Percentiles rank a stretch among this genome's conserved stretches.
These are phyloP conservation scores for Fusarium caatingaense DNA, from an alignment of 2,329 filamentous ascomycete species.

Conservation along the genomic window DNA sequence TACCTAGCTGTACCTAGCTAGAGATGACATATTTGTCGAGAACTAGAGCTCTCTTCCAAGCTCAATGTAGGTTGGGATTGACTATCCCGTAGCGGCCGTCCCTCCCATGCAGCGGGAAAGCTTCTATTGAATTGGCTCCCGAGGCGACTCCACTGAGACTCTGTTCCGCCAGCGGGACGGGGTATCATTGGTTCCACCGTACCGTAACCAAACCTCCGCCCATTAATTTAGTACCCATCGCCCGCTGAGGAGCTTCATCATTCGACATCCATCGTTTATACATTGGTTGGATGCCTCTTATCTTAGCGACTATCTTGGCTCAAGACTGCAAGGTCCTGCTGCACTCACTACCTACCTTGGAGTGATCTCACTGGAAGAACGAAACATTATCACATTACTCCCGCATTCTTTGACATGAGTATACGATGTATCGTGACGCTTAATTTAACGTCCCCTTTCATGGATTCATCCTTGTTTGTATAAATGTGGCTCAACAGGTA, in stretches of 20 bases:
- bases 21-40: neutral
- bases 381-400: neutral
- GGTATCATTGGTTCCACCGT: constrained; percentile 26
- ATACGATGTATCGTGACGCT: neutral
- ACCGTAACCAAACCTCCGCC: neutral
- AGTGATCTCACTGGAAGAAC: neutral
- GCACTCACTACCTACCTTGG: neutral
- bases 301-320: neutral
- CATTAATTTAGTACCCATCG: neutral
- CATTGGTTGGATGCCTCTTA: neutral
- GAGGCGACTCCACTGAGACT: neutral
- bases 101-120: constrained; percentile 19
- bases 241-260: neutral
- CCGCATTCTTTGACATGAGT: neutral
- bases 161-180: constrained; percentile 17
- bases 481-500: neutral
- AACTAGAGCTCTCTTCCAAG: neutral
- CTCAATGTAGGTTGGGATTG: neutral
- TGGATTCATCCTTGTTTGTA: neutral
- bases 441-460: constrained; percentile 24
- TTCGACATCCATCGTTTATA: neutral
- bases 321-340: neutral
- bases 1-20: neutral
- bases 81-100: constrained; percentile 15
- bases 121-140: constrained; percentile 30